phyloP scores from a whole-genome alignment of 805 yeast genomes.

The Sporopachydermia lactativora region DNA sequence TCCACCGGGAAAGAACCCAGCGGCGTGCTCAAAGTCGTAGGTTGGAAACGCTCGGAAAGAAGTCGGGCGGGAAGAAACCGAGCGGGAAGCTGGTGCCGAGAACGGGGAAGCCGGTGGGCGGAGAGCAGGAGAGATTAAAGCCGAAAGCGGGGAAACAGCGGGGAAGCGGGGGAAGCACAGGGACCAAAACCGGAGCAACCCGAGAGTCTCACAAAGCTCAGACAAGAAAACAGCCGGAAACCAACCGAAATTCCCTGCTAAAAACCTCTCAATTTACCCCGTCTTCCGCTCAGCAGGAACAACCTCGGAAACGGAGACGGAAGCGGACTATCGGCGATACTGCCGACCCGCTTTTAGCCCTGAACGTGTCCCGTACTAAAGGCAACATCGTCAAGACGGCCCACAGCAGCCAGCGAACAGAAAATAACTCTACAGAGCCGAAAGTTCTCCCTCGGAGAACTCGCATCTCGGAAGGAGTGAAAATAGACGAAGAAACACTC shows the following conservation, averaged over 20 bases:
- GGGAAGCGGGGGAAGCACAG: neutral
- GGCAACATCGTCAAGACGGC: neutral
- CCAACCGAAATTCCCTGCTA: too few relatives aligned
- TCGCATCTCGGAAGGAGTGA: neutral
- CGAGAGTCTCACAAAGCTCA: too few relatives aligned
- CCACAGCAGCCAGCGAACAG: neutral
- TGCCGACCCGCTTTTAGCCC: conserved; percentile 1
- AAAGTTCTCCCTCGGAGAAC: conserved; percentile 1
- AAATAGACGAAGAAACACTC: neutral
- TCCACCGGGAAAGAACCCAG: neutral
- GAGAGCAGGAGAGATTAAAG: neutral
- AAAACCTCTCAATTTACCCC: too few relatives aligned
- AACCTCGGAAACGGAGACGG: neutral
- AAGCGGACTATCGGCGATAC: neutral
- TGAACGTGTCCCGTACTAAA: neutral
- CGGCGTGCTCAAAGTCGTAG: neutral
- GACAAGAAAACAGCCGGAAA: too few relatives aligned
- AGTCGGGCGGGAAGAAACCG: too few relatives aligned
- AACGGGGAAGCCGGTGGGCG: neutral
- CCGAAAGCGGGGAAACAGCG: neutral
- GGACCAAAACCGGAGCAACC: too few relatives aligned
- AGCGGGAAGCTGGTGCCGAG: too few relatives aligned
- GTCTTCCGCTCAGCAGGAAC: too few relatives aligned
- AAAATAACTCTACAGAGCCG: too few relatives aligned
- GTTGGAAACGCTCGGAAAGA: neutral